Conservation (phyloP, 2,329 filamentous ascomycete species). For the Cytospora chrysosperma region DNA sequence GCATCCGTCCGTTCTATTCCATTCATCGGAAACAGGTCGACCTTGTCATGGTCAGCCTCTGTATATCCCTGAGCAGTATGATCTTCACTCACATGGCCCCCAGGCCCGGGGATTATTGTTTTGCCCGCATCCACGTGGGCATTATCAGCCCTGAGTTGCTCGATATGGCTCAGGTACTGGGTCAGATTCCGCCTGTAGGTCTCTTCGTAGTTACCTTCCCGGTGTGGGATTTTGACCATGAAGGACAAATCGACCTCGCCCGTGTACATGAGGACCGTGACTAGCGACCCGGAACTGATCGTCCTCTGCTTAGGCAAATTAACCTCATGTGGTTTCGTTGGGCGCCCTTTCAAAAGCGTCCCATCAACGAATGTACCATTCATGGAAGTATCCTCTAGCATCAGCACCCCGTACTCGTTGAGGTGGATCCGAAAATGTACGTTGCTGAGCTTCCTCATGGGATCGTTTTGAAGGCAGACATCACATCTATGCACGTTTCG, state of each 20-base stretch:
- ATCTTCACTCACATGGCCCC: constrained; percentile 43
- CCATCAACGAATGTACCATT: constrained; percentile 90
- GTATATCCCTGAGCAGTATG: constrained; percentile 11
- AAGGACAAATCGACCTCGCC: constrained; percentile 67
- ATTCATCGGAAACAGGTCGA: constrained; percentile 33
- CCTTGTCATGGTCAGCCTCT: constrained; percentile 21
- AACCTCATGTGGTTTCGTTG: constrained; percentile 31
- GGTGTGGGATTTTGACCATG: constrained; percentile 78
- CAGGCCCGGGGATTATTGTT: constrained; percentile 48
- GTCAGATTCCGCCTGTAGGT: constrained; percentile 68
- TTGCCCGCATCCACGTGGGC: constrained; percentile 34
- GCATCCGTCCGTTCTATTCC: constrained; percentile 8
- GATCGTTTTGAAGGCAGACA: constrained; percentile 64
- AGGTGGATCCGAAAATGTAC: constrained; percentile 94
- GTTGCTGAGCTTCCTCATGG: constrained; percentile 78
- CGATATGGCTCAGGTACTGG: constrained; percentile 56
- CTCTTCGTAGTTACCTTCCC: constrained; percentile 63
- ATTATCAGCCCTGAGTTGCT: constrained; percentile 31
- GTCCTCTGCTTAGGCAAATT: constrained; percentile 46
- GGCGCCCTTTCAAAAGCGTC: constrained; percentile 54
- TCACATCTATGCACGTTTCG: constrained; percentile 78
- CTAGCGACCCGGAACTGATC: constrained; percentile 69
- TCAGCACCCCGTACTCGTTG: constrained; percentile 80
- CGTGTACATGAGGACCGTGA: constrained; percentile 63
- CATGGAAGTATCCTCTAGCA: constrained; percentile 93